Percentiles rank a stretch among this genome's conserved stretches.
These are phyloP conservation scores for Vigna mungo DNA, from an alignment of 306 rosid species.

Conservation along the genomic window DNA sequence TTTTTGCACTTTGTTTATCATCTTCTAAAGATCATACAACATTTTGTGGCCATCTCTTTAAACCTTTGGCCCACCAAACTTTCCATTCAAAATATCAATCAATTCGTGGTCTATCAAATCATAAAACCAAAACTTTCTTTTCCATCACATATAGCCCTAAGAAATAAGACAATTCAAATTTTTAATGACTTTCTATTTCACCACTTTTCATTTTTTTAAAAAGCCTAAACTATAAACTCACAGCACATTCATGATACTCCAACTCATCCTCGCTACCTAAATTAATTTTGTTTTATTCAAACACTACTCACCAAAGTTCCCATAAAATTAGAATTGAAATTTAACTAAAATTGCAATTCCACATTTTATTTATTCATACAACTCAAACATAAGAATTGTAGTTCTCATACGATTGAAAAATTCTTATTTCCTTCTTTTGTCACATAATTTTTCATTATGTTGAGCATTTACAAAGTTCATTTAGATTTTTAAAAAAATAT, in stretches of 20 bases:
- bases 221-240: background rate
- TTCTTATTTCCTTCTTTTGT: too few relatives aligned
- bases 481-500: too few relatives aligned
- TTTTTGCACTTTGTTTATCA: background rate
- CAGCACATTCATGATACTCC: background rate
- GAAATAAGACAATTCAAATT: background rate
- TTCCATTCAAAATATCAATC: background rate
- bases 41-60: background rate
- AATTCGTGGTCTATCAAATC: background rate
- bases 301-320: background rate
- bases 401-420: background rate
- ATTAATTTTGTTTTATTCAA: background rate
- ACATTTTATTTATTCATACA: background rate
- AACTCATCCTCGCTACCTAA: background rate
- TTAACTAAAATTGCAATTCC: background rate
- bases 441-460: too few relatives aligned
- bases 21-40: background rate
- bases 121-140: background rate
- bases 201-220: background rate
- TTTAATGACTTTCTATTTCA: background rate
- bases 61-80: background rate
- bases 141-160: background rate
- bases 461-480: too few relatives aligned
- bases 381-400: background rate
- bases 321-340: background rate